Conservation (phyloP, 2,329 filamentous ascomycete genomes). For the Penicillium sp. region DNA sequence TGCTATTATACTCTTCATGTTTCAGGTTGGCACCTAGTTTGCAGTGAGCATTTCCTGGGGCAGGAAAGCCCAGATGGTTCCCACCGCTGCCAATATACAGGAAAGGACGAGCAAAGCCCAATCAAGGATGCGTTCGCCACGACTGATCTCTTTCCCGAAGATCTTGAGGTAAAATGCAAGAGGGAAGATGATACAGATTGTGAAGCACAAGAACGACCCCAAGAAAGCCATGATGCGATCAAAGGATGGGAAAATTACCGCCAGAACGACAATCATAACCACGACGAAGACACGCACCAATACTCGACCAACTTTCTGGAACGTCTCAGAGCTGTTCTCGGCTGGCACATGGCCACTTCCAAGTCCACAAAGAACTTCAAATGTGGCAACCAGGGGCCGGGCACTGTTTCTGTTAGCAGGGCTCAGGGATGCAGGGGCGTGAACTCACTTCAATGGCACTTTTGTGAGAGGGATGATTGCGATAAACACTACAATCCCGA, state of each 20-base stretch:
- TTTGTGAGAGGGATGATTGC: conserved; percentile 94
- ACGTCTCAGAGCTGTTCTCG: conserved; percentile 44
- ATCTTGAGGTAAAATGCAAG: conserved; percentile 88
- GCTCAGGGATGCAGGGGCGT: background rate
- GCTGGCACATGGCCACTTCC: conserved; percentile 51
- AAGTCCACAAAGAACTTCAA: conserved; percentile 78
- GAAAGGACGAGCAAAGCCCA: conserved; percentile 72
- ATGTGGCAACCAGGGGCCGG: conserved; percentile 80
- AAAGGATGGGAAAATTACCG: conserved; percentile 74
- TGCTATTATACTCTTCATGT: background rate
- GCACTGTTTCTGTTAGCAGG: conserved; percentile 50
- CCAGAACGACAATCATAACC: conserved; percentile 72
- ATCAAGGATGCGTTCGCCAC: conserved; percentile 64
- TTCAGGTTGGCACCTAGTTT: conserved; percentile 9
- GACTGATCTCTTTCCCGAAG: conserved; percentile 71
- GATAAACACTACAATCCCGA: conserved; percentile 82
- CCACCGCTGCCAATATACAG: conserved; percentile 68
- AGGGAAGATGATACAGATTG: conserved; percentile 90
- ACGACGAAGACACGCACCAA: conserved; percentile 67
- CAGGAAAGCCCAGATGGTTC: conserved; percentile 85
- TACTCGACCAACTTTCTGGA: conserved; percentile 60
- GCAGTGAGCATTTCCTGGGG: conserved; percentile 72
- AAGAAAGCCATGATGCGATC: conserved; percentile 90
- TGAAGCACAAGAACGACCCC: conserved; percentile 86
- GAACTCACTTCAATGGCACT: conserved; percentile 72